phyloP scores from a whole-genome alignment of 2,329 filamentous ascomycete species.

The Pseudocercospora vitis region DNA sequence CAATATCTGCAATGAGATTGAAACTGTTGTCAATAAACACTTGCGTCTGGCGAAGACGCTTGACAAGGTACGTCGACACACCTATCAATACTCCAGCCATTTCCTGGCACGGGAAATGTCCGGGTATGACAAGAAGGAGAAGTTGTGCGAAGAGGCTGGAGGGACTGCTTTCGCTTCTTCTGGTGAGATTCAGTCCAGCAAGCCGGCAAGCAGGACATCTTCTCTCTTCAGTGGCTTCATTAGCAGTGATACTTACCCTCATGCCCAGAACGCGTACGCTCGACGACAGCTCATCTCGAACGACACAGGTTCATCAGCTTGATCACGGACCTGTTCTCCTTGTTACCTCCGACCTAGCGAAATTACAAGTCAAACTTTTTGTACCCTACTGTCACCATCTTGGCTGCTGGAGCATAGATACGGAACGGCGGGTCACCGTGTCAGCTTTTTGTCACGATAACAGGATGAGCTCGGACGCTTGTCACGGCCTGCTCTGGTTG shows the following conservation, averaged over 20 bases:
- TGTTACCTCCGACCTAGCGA: not conserved
- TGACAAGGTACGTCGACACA: constrained; percentile 41
- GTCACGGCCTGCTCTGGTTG: not conserved
- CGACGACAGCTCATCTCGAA: constrained; percentile 38
- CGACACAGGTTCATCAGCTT: constrained; percentile 26
- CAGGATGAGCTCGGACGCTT: not conserved
- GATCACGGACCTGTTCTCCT: not conserved
- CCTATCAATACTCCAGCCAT: not conserved
- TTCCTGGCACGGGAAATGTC: not conserved
- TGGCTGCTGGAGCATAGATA: not conserved
- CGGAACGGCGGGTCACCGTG: not conserved
- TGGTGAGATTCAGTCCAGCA: not conserved
- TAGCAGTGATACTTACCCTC: constrained; percentile 24
- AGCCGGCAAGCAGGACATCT: not conserved
- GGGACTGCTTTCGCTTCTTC: not conserved
- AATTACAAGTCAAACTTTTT: not conserved
- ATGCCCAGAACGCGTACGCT: constrained; percentile 35
- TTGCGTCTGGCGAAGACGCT: constrained; percentile 42
- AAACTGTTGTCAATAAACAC: constrained; percentile 46
- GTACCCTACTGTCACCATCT: not conserved
- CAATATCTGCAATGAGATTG: constrained; percentile 42
- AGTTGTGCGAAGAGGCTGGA: constrained; percentile 5
- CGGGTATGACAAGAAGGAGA: not conserved
- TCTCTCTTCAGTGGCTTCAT: constrained; percentile 10
- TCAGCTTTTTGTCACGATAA: not conserved